Conservation (phyloP, 2,329 filamentous ascomycete species). For the Rutstroemia sp. region DNA sequence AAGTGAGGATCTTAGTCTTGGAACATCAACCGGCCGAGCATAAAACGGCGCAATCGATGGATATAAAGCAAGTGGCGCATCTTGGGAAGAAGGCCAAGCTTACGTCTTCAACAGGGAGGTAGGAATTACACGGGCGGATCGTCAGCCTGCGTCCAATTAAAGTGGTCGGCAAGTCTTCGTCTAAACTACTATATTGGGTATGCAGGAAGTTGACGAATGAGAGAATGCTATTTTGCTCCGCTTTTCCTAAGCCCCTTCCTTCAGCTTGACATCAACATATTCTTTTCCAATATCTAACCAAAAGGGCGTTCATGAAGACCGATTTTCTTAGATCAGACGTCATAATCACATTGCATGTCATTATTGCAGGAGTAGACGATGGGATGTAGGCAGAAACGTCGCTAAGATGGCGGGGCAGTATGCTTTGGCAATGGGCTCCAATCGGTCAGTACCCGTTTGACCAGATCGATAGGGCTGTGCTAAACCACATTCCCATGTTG, state of each 20-base stretch:
- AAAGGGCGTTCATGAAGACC: too few species aligned
- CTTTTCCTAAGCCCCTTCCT: not conserved
- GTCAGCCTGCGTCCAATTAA: not conserved
- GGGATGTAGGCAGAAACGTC: too few species aligned
- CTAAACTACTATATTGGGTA: not conserved
- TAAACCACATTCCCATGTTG: not conserved
- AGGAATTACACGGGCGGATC: too few species aligned
- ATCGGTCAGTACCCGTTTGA: not conserved
- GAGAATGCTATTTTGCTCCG: not conserved
- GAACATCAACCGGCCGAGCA: too few species aligned
- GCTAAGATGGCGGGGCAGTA: too few species aligned
- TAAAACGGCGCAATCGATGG: not conserved
- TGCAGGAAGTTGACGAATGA: slow-evolving; percentile 6
- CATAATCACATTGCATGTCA: too few species aligned
- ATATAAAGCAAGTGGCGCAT: not conserved
- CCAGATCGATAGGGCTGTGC: not conserved
- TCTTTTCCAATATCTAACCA: too few species aligned
- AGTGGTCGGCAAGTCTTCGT: not conserved
- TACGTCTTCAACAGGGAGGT: not conserved
- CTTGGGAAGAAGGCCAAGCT: not conserved
- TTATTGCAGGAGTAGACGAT: too few species aligned
- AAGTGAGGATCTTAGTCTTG: too few species aligned
- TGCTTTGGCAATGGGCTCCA: not conserved
- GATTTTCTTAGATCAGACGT: too few species aligned
- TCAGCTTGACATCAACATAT: not conserved